Evolutionary conservation across 129 eudicot genomes (phyloP), one percentile per base, ranked within the genome.

Genomic region (Heracleum sosnowskyi): DNA sequence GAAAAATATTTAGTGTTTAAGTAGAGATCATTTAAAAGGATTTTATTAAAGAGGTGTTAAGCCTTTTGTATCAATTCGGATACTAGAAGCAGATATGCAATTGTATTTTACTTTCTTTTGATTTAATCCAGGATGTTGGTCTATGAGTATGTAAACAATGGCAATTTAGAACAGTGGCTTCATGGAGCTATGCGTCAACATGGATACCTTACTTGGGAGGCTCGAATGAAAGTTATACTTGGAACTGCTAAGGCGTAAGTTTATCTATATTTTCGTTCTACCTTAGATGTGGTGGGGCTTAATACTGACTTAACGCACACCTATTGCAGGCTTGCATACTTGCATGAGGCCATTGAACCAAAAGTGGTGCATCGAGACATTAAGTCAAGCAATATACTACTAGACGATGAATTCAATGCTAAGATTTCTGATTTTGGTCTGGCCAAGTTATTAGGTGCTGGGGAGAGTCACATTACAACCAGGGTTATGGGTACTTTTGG

Each of bases 201-300:
- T 77, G 97, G 97, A 76, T 84, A 77, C 84, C 96, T 92, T 81
- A 90, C 96, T 10, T 92, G 97, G 97, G 92, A 88, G 78, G 96
- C 97, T 31, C 91, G 97, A 22, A 92, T 86, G 87, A 92, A 90
- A 75, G 86, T 92, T 33, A 82, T 92, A 24, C 85, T 86, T 79
- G 97, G 95, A 75, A 91, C 97, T 22, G 97, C 95, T 18, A 91
- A 91, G 81, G 97, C 95, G 97, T 91, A 85, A 91, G 97, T 83
- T 7, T 69, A 39, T 46, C 33, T 36, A 26, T 37, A 31, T 11
- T n/a, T 57, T 36, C 46, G 26, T 2, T 53, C n/a, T 72, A 41
- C 28, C 33, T 29, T 36, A 8, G 9, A 72, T 9, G 37, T 74
- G 15, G 1, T 63, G 29, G 18, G 24, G 73, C 81, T 33, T 37